Conservation (phyloP, 495 filamentous ascomycete genomes). For the Evansstolkia leycettana region DNA sequence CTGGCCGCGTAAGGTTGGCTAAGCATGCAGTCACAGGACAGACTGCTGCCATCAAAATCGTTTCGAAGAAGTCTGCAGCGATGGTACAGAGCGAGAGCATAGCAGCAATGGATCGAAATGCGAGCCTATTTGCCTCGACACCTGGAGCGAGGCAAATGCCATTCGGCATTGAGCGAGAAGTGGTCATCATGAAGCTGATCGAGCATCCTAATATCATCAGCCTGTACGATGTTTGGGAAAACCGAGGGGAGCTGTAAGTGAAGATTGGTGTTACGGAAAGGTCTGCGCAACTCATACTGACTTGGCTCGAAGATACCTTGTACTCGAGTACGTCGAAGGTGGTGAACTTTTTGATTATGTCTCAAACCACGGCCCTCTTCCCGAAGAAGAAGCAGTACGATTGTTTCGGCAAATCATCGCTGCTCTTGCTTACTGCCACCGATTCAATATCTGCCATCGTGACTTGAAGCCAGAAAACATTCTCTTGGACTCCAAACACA, state of each 20-base stretch:
- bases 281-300: no score
- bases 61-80: constrained; percentile 61
- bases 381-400: constrained; percentile 67
- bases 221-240: constrained; percentile 94
- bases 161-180: constrained; percentile 78
- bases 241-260: constrained; percentile 77
- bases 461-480: constrained; percentile 98
- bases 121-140: constrained; percentile 21
- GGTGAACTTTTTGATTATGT: constrained; percentile 87
- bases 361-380: constrained; percentile 48
- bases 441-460: constrained; percentile 87
- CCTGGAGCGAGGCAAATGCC: constrained; percentile 56
- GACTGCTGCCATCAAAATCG: constrained; percentile 84
- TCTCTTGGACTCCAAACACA: constrained; percentile 54
- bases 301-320: constrained; percentile 58
- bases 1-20: constrained; percentile 71
- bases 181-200: constrained; percentile 91
- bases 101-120: constrained; percentile 52
- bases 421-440: constrained; percentile 85
- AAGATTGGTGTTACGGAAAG: background rate
- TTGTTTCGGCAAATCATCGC: constrained; percentile 88
- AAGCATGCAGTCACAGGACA: constrained; percentile 63
- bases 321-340: constrained; percentile 86
- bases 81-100: constrained; percentile 66
- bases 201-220: constrained; percentile 87